These are phyloP conservation scores for Xylariomycetidae sp. DNA, from an alignment of 2,329 filamentous ascomycete genomes.

Conservation along the genomic window DNA sequence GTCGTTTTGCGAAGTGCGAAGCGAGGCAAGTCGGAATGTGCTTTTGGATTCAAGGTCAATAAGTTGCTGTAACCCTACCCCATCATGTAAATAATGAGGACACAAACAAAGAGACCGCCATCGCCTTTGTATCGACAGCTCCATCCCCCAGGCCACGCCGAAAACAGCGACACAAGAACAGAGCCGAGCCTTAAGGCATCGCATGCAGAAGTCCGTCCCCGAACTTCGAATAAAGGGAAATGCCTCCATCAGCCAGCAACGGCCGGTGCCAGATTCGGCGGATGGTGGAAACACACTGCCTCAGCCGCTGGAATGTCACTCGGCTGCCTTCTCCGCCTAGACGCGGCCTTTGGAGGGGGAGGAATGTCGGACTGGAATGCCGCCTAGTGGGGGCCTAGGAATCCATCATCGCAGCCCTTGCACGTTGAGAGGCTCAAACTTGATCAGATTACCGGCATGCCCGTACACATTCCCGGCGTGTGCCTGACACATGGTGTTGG, in stretches of 20 bases:
- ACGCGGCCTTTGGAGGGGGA: background rate
- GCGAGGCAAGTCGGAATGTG: too few species aligned
- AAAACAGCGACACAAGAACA: conserved; percentile 10
- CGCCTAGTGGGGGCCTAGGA: too few species aligned
- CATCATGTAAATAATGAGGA: conserved; percentile 13
- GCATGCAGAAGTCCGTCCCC: conserved; percentile 10
- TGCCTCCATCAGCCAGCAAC: conserved; percentile 1
- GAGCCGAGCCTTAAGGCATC: background rate
- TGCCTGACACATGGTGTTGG: too few species aligned
- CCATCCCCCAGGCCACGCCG: too few species aligned
- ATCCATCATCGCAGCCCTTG: too few species aligned
- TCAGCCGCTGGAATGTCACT: conserved; percentile 14
- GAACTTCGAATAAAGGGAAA: conserved; percentile 9
- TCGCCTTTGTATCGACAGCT: conserved; percentile 14
- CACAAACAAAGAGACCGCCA: conserved; percentile 10
- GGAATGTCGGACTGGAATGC: background rate
- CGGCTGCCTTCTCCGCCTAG: background rate
- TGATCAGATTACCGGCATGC: too few species aligned
- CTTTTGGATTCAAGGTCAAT: too few species aligned
- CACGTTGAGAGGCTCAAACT: too few species aligned
- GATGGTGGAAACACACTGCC: background rate
- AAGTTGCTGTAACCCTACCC: background rate
- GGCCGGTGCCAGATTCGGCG: conserved; percentile 12
- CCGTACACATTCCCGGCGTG: too few species aligned
- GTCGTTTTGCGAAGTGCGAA: too few species aligned